These are phyloP conservation scores for Groenewaldozyma salmanticensis DNA, from an alignment of 805 yeast genomes.

Conservation along the genomic window DNA sequence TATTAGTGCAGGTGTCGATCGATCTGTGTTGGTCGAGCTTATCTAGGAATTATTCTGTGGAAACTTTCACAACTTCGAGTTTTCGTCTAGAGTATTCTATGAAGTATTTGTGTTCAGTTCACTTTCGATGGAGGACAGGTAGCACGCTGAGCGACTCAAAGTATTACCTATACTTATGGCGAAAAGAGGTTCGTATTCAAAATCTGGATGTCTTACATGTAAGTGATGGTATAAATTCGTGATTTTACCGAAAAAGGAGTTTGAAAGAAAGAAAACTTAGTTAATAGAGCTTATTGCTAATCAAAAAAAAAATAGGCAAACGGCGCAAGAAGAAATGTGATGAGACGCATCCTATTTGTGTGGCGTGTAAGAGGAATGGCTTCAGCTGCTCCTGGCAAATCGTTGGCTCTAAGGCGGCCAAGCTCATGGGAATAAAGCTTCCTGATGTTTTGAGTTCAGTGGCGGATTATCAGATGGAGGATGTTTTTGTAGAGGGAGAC, in stretches of 20 bases:
- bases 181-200: not conserved
- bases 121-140: too few relatives aligned
- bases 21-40: too few relatives aligned
- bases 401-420: not conserved
- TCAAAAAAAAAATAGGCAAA: too few relatives aligned
- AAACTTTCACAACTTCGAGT: too few relatives aligned
- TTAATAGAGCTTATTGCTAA: not conserved
- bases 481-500: not conserved
- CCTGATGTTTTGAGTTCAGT: not conserved
- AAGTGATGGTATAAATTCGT: not conserved
- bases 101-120: too few relatives aligned
- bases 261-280: not conserved
- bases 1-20: too few relatives aligned
- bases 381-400: slow-evolving; percentile 3
- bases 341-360: slow-evolving; percentile 3
- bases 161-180: not conserved
- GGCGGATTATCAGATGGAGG: not conserved
- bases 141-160: not conserved
- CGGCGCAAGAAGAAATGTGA: slow-evolving; percentile 4
- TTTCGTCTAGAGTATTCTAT: too few relatives aligned
- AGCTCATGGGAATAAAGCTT: not conserved
- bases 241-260: not conserved
- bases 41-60: too few relatives aligned
- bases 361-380: slow-evolving; percentile 1
- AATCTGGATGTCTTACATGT: not conserved